A percentile compares a stretch with the other conserved stretches of the same genome.
These are phyloP conservation scores for Pichia californica DNA, from an alignment of 805 yeast species.

Conservation along the genomic window DNA sequence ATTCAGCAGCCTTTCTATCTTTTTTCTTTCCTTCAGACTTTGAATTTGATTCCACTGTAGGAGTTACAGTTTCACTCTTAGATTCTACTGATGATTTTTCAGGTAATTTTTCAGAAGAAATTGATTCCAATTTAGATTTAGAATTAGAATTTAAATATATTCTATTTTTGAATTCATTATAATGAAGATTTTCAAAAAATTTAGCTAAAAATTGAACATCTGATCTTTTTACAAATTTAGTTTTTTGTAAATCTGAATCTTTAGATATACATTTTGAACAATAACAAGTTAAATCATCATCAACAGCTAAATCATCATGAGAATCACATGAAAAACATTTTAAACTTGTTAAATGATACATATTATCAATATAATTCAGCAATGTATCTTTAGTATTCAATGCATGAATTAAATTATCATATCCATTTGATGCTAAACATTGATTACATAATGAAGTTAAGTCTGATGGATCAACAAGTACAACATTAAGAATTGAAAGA, in stretches of 20 bases:
- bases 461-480: not conserved
- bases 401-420: conserved; percentile 4
- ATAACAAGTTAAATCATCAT: not conserved
- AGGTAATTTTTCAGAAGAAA: not conserved
- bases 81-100: not conserved
- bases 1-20: too few species aligned
- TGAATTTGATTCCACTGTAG: too few species aligned
- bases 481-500: not conserved
- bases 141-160: too few species aligned
- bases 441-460: conserved; percentile 5
- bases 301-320: not conserved
- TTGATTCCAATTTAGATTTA: too few species aligned
- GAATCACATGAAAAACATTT: conserved; percentile 7
- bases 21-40: too few species aligned
- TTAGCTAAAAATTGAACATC: not conserved
- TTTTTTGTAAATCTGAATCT: not conserved
- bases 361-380: conserved; percentile 7
- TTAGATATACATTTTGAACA: conserved; percentile 5
- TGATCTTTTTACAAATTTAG: not conserved
- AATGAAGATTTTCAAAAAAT: not conserved
- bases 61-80: too few species aligned
- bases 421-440: conserved; percentile 3
- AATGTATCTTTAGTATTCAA: not conserved
- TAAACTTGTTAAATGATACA: conserved; percentile 4
- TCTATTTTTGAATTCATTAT: not conserved